Evolutionary conservation across 208 protist genomes (phyloP).

Genomic region (Crithidia bombi): DNA sequence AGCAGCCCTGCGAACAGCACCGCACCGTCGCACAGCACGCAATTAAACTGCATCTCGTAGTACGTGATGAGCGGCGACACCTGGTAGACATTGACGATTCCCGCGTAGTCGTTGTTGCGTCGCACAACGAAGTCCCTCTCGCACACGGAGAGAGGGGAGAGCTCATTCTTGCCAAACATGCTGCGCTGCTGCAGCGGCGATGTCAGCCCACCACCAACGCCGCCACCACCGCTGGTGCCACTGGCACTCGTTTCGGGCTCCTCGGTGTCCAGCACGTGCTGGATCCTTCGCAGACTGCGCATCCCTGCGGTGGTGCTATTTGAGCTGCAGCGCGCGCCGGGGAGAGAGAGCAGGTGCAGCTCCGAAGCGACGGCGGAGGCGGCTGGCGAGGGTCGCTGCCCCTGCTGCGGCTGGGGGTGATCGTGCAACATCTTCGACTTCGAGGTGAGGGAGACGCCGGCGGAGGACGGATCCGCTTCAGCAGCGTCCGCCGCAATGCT

Average conservation of each 20-base stretch:
- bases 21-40: slow-evolving; percentile 55
- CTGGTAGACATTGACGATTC: slow-evolving; percentile 69
- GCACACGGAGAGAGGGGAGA: slow-evolving; percentile 6
- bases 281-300: slow-evolving; percentile 14
- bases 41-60: slow-evolving; percentile 80
- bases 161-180: not conserved
- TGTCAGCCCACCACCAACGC: not conserved
- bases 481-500: not conserved
- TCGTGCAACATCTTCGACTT: not conserved
- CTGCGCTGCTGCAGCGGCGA: not conserved
- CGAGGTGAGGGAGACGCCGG: not conserved
- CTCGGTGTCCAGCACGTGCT: slow-evolving; percentile 16
- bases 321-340: slow-evolving; percentile 7
- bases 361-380: slow-evolving; percentile 6
- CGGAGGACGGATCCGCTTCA: not conserved
- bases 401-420: not conserved
- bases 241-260: slow-evolving; percentile 18
- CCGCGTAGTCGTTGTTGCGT: slow-evolving; percentile 36
- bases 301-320: not conserved
- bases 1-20: slow-evolving; percentile 59
- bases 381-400: not conserved
- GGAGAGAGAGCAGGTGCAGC: not conserved
- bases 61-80: slow-evolving; percentile 66
- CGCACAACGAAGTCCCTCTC: slow-evolving; percentile 41
- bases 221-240: not conserved